Evolutionary conservation across 106 monocot genomes (phyloP).

Genomic region (Chionographis japonica): DNA sequence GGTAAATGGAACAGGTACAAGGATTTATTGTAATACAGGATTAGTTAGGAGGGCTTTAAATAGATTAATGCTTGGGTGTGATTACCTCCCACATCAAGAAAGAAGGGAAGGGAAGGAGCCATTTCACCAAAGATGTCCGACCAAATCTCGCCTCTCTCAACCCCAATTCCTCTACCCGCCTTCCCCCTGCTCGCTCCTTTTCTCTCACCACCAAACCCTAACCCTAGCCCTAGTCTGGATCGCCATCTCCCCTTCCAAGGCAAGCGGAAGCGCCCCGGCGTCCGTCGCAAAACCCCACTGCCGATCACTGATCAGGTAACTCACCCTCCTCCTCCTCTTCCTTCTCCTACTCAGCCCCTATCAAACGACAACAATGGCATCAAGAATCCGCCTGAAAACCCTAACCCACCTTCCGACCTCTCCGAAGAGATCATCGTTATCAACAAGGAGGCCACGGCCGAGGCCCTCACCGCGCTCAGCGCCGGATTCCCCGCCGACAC

Average conservation of each 20-base stretch:
- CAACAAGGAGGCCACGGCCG: slow-evolving; percentile 87
- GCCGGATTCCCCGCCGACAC: slow-evolving; percentile 96
- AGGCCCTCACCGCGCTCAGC: slow-evolving; percentile 90
- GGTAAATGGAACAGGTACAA: too few species aligned
- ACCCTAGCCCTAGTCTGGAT: slow-evolving; percentile 24
- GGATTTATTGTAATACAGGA: too few species aligned
- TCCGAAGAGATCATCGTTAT: slow-evolving; percentile 96
- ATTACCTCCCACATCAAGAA: too few species aligned
- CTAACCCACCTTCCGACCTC: slow-evolving; percentile 22
- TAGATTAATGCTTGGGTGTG: too few species aligned
- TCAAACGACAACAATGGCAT: background rate
- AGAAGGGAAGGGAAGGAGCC: too few species aligned
- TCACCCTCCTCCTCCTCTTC: slow-evolving; percentile 9
- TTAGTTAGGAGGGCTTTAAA: too few species aligned
- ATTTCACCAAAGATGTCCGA: too few species aligned
- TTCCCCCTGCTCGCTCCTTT: background rate
- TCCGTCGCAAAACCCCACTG: slow-evolving; percentile 54
- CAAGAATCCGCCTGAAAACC: background rate
- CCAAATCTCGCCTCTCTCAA: background rate
- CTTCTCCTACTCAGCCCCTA: background rate
- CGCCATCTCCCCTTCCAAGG: slow-evolving; percentile 37
- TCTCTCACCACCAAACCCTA: slow-evolving; percentile 13
- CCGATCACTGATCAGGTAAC: slow-evolving; percentile 5
- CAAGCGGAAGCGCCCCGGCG: slow-evolving; percentile 92
- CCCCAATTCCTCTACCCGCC: slow-evolving; percentile 3